Evolutionary conservation across 805 yeast genomes (phyloP), one percentile per base, ranked within the genome.

Genomic region (Kluyveromyces aestuarii): DNA sequence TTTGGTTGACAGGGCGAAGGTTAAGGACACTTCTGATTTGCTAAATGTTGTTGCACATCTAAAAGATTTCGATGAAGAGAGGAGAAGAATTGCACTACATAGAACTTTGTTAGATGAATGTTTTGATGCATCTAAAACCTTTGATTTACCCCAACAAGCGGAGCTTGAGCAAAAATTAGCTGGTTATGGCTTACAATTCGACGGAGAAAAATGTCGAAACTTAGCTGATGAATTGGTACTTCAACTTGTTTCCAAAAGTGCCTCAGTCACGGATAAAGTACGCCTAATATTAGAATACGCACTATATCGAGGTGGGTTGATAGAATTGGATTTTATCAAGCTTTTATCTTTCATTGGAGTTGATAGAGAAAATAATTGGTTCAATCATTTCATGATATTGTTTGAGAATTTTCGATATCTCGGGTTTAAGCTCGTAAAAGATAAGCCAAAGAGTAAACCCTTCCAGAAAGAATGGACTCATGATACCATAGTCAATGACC

Each of bases 111-210:
- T 81, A 41, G 86, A 82, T 53, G 81, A 79, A 58, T 80, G 90
- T 60, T 71, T 86, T 65, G 74, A 72, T 27, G 66, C 74, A 14
- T 81, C 83, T 61, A 77, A 81, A 45, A 72, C 71, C 27, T 72
- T 80, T 52, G 74, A 77, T 52, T 67, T 88, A 54, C 80, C 84
- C 8, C 87, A 80, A 51, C 72, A 86, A 17, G 87, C 96, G 1
- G 93, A 87, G 53, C 74, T 89, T 50, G 98, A 93, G 66, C 96
- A 90, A 67, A 77, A 82, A 17, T 74, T 89, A 53, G 79, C 84
- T 5, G 86, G 88, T 4, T 79, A 79, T 40, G 95, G 95, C 19
- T 64, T 76, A 2, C 81, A 80, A 48, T 72, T 81, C 43, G 85
- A 87, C 53, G 89, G 91, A 2, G 75, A 74, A 27, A 77, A 77